Evolutionary conservation across 495 filamentous ascomycete genomes (phyloP).

Genomic region (Apodospora peruviana): DNA sequence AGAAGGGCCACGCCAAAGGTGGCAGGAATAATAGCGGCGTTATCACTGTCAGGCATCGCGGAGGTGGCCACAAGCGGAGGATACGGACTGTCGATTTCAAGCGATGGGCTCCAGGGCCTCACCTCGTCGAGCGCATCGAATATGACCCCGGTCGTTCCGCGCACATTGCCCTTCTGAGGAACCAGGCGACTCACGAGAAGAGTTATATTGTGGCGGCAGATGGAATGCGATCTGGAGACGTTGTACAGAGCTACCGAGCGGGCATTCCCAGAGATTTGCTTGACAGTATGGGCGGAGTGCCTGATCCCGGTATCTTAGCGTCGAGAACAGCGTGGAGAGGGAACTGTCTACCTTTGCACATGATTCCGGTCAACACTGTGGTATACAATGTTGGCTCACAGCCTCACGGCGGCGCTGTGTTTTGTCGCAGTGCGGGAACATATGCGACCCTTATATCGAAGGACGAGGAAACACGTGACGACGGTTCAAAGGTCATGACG

Average conservation of each 20-base stretch:
- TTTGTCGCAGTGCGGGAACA: constrained; percentile 91
- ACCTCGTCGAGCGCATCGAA: constrained; percentile 88
- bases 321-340: constrained; percentile 91
- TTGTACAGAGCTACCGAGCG: constrained; percentile 80
- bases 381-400: constrained; percentile 84
- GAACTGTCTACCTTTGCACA: constrained; percentile 89
- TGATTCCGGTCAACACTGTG: constrained; percentile 87
- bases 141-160: constrained; percentile 90
- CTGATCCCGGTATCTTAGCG: constrained; percentile 92
- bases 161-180: constrained; percentile 81
- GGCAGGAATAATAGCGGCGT: constrained; percentile 82
- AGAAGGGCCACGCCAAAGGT: constrained; percentile 86
- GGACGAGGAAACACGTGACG: constrained; percentile 61
- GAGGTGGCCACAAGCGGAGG: constrained; percentile 83
- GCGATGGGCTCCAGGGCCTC: constrained; percentile 68
- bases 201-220: constrained; percentile 92
- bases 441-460: constrained; percentile 82
- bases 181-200: constrained; percentile 60
- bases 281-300: constrained; percentile 79
- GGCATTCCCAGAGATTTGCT: constrained; percentile 83
- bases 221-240: constrained; percentile 86
- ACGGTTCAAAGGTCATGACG: constrained; percentile 45
- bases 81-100: constrained; percentile 87
- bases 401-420: constrained; percentile 67
- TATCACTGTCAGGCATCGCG: constrained; percentile 83